These are phyloP conservation scores for Citrullus amarus DNA, from an alignment of 306 rosid genomes.

Conservation along the genomic window DNA sequence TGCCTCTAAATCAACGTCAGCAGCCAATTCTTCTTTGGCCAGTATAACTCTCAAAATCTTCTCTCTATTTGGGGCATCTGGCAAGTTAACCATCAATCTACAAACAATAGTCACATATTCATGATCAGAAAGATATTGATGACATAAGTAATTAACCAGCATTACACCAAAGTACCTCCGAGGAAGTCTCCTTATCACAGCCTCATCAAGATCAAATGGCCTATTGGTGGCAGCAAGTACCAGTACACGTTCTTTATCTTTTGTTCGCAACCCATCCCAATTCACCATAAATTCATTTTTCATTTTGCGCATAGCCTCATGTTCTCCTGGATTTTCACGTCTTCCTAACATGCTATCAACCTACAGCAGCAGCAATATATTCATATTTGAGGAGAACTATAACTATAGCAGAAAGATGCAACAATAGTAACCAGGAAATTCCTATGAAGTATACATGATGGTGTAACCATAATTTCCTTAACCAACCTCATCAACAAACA, in stretches of 20 bases:
- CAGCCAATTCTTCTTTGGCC: constrained; percentile 73
- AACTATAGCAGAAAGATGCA: background rate
- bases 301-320: constrained; percentile 96
- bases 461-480: background rate
- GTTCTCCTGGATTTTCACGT: constrained; percentile 94
- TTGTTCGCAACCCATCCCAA: constrained; percentile 97
- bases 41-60: constrained; percentile 69
- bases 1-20: constrained; percentile 69
- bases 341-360: constrained; percentile 97
- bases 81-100: constrained; percentile 94
- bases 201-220: constrained; percentile 97
- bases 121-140: background rate
- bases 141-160: background rate
- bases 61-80: constrained; percentile 70
- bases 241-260: constrained; percentile 84
- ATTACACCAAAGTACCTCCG: constrained; percentile 42
- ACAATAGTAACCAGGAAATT: background rate
- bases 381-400: background rate
- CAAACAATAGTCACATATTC: constrained; percentile 7
- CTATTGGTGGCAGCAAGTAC: constrained; percentile 97
- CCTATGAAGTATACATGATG: background rate
- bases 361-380: constrained; percentile 28
- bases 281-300: constrained; percentile 97
- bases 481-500: constrained; percentile 95
- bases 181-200: constrained; percentile 96